A percentile compares a stretch with the other conserved stretches of the same genome.
Evolutionary conservation across 2,329 filamentous ascomycete genomes (phyloP).

Genomic region (Penicillium oxalicum): DNA sequence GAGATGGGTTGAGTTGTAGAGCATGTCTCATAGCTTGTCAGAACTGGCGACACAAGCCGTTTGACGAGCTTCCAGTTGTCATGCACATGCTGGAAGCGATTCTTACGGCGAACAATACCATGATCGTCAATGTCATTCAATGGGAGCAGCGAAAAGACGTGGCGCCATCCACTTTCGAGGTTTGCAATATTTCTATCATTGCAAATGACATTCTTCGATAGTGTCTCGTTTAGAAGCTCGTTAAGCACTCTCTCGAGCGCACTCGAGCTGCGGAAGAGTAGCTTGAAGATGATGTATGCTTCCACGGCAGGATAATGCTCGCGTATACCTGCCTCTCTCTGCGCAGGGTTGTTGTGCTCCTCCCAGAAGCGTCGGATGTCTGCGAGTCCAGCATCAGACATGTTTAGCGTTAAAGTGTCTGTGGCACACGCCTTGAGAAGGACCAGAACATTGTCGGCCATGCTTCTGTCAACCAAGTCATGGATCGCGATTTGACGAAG

Average conservation of each 20-base stretch:
- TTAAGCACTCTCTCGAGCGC: conserved; percentile 37
- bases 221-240: conserved; percentile 36
- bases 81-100: conserved; percentile 33
- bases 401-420: conserved; percentile 31
- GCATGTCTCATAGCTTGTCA: conserved; percentile 44
- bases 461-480: conserved; percentile 21
- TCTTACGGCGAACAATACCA: conserved; percentile 43
- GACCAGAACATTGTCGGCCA: conserved; percentile 20
- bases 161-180: conserved; percentile 37
- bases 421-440: conserved; percentile 32
- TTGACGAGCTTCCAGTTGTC: conserved; percentile 50
- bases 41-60: conserved; percentile 41
- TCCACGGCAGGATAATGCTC: conserved; percentile 41
- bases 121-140: conserved; percentile 47
- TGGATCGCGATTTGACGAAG: conserved; percentile 34
- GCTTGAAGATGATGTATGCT: conserved; percentile 43
- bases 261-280: conserved; percentile 34
- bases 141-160: conserved; percentile 50
- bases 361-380: conserved; percentile 43
- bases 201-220: conserved; percentile 16
- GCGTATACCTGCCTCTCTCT: conserved; percentile 46
- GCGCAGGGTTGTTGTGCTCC: conserved; percentile 35
- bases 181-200: conserved; percentile 23
- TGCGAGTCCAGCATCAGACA: conserved; percentile 29
- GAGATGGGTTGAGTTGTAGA: conserved; percentile 36